Evolutionary conservation across 2,329 filamentous ascomycete species (phyloP), one percentile per base, ranked within the genome.

Genomic region (Epichloe coenophiala): DNA sequence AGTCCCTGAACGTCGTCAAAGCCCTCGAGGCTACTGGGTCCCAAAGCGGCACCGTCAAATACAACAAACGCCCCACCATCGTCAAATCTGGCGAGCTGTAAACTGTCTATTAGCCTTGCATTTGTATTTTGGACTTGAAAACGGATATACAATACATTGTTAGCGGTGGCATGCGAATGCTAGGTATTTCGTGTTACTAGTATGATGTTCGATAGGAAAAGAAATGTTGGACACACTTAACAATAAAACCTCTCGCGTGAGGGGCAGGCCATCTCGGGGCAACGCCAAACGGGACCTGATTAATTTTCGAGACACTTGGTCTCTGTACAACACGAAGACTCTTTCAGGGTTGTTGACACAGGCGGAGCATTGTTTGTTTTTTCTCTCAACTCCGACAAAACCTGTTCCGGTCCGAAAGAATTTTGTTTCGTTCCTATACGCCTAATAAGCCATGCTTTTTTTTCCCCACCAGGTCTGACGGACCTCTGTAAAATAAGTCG

Each of bases 1-100:
- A 68, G 43, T 74, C 71, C 51, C 59, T 80, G 66, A 61, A 68
- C 33, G 57, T 82, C 52, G 78, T 84, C 68, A 76, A 72, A 71
- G 71, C 77, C 53, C 64, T 84, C 41, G 81, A 84, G 74, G 76
- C 76, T 49, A 76, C 72, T 50, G 81, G 80, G 61, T 73, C 71
- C 53, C 61, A 69, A 57, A 73, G 65, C 62, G 81, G 81, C 54
- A 66, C 70, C 53, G 69, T 81, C 65, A 72, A 75, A 63, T 78
- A 76, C 68, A 58, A 56, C 63, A 75, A 75, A 66, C 74, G 74
- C 64, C 76, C 80, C 56, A 77, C 73, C 64, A 84, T 84, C 57
- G 68, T 74, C 59, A 64, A 71, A 55, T 70, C 65, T 59, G 80
- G 80, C 61, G 63, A 68, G 59, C 58, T 69, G 62, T 76, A 76